These are phyloP conservation scores for Cytospora chrysosperma DNA, from an alignment of 2,329 filamentous ascomycete species.

Conservation along the genomic window DNA sequence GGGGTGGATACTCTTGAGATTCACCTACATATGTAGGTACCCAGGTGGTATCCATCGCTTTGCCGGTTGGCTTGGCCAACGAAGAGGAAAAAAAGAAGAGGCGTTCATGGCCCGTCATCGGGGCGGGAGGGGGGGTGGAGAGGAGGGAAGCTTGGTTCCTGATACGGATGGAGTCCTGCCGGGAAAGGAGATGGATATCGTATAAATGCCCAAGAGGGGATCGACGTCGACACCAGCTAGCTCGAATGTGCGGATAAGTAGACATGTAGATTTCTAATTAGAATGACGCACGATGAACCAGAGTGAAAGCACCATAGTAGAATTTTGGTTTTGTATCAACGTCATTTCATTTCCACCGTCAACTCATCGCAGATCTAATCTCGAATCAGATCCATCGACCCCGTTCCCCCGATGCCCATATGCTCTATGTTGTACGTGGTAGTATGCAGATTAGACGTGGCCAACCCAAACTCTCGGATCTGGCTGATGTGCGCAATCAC, in stretches of 20 bases:
- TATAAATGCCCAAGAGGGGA: too few species aligned
- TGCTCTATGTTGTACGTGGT: background rate
- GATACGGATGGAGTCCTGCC: background rate
- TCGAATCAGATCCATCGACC: background rate
- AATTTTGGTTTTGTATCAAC: background rate
- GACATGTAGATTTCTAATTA: background rate
- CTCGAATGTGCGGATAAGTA: too few species aligned
- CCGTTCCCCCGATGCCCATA: background rate
- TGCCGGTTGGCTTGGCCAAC: background rate
- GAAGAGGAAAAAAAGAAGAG: background rate
- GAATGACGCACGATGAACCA: background rate
- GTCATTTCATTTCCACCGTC: conserved; percentile 10
- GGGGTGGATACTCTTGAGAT: background rate
- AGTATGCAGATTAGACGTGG: background rate
- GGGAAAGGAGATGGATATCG: too few species aligned
- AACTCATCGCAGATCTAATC: conserved; percentile 4
- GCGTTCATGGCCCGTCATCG: background rate
- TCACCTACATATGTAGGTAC: background rate
- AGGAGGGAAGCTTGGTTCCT: too few species aligned
- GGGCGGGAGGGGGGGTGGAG: too few species aligned
- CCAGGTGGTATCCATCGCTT: background rate
- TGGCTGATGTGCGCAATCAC: background rate
- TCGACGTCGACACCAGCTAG: too few species aligned
- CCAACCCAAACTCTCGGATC: background rate
- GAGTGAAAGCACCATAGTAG: background rate